Base-by-base conservation (phyloP, 2,329 filamentous ascomycete genomes). In the Canariomyces notabilis region DNA sequence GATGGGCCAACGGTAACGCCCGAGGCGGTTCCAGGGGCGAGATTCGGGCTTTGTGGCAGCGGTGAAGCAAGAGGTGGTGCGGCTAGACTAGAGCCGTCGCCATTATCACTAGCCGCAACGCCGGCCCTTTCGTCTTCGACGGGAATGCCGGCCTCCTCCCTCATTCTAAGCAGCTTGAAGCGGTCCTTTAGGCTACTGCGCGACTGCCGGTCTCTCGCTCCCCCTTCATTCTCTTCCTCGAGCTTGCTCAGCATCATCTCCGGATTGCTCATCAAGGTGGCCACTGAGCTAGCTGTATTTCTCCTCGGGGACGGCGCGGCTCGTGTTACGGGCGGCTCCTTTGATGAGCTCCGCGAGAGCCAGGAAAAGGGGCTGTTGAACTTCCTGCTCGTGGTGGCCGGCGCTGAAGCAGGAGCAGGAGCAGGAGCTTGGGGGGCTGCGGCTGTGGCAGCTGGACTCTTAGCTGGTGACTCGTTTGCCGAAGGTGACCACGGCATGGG, bases 331-430 rank as follows among this genome's bases (percentile, higher is more conserved):
- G 76, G 76, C 4, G 74, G 71, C 58, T 82, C 82, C 42, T 68
- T 71, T 29, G 75, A 74, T 9, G 80, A 79, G 63, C 76, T 83
- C 55, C 88, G 75, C 23, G 87, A 88, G 32, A 94, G 76, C 83
- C 87, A 91, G 32, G 87, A 80, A 59, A 95, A 94, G n/a, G 86
- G 88, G 56, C 87, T 88, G 7, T 87, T 90, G 45, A 94, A 77
- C 64, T 93, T 95, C 60, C 89, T 75, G 71, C 67, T 16, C 51
- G 64, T 52, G 51, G 60, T 64, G 9, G 60, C 54, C 15, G 61
- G 54, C 1, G 57, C 50, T 16, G 68, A 64, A 35, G 70, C 63
- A 36, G 70, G 64, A 19, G 65, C 63, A 32, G 67, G 62, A 44
- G 67, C 48, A 32, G 61, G 53, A 37, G 61, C 59, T 50, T 65